These are phyloP conservation scores for Fusarium sterilihyphosum DNA, from an alignment of 2,329 filamentous ascomycete species.

Conservation along the genomic window DNA sequence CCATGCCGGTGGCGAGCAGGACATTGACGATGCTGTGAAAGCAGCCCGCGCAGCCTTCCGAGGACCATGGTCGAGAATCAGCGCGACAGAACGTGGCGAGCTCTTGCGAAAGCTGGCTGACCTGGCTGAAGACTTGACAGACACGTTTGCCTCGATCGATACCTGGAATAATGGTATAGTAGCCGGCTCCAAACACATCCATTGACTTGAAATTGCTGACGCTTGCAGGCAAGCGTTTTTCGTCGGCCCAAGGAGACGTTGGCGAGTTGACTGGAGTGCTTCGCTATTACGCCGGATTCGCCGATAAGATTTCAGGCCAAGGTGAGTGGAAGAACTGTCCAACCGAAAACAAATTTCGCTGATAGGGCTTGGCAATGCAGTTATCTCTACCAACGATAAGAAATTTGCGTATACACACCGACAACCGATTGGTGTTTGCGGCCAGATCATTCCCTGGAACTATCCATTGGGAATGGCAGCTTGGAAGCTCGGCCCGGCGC, in stretches of 20 bases:
- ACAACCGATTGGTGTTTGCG: slow-evolving; percentile 80
- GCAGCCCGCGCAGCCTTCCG: slow-evolving; percentile 74
- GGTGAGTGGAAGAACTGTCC: no score
- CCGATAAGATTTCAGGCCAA: slow-evolving; percentile 66
- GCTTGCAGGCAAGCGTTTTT: slow-evolving; percentile 59
- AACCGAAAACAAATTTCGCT: no score
- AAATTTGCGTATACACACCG: slow-evolving; percentile 76
- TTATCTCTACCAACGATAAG: slow-evolving; percentile 53
- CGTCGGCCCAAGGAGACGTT: slow-evolving; percentile 73
- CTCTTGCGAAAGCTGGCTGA: slow-evolving; percentile 77
- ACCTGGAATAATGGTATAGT: slow-evolving; percentile 79
- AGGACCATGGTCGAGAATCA: slow-evolving; percentile 73
- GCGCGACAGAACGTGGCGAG: slow-evolving; percentile 65
- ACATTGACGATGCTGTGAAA: slow-evolving; percentile 47
- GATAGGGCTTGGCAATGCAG: slow-evolving; percentile 63
- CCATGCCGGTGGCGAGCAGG: slow-evolving; percentile 42
- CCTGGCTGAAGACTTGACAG: slow-evolving; percentile 70
- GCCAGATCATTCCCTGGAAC: slow-evolving; percentile 81
- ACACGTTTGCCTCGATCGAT: slow-evolving; percentile 66
- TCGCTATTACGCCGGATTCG: slow-evolving; percentile 81
- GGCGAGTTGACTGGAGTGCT: slow-evolving; percentile 57
- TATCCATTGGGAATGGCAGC: slow-evolving; percentile 60
- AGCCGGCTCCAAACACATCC: no score
- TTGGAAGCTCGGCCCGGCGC: slow-evolving; percentile 80
- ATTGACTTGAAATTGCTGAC: no score